phyloP scores from a whole-genome alignment of 352 stramenopile genomes.

The Globisporangium viniferum region DNA sequence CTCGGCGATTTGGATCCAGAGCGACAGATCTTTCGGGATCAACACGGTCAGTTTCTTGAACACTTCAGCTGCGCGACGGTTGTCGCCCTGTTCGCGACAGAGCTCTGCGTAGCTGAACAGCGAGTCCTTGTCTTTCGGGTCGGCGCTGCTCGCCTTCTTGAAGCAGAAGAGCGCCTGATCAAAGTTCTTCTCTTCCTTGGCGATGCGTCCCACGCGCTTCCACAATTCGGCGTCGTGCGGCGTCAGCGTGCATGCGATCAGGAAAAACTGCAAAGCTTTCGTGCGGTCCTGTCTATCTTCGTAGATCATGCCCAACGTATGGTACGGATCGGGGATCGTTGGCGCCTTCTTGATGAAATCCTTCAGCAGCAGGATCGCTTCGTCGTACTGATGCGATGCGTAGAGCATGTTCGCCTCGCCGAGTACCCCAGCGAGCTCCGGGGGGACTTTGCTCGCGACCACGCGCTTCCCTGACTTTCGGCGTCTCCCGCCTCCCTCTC shows the following conservation, averaged over 20 bases:
- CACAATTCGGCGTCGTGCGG: conserved; percentile 81
- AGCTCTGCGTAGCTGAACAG: conserved; percentile 81
- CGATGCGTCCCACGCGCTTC: conserved; percentile 81
- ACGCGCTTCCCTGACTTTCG: conserved; percentile 48
- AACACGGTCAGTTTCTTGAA: conserved; percentile 78
- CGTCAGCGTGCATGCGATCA: conserved; percentile 82
- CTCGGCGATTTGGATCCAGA: conserved; percentile 87
- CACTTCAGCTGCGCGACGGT: conserved; percentile 71
- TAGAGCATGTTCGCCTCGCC: conserved; percentile 86
- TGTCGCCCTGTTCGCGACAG: conserved; percentile 75
- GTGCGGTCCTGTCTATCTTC: conserved; percentile 76
- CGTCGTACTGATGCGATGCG: conserved; percentile 82
- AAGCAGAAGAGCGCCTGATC: conserved; percentile 85
- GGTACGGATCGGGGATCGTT: conserved; percentile 84
- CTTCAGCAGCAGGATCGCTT: conserved; percentile 77
- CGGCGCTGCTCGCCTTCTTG: conserved; percentile 77
- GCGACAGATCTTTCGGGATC: conserved; percentile 67
- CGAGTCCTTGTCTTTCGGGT: conserved; percentile 78
- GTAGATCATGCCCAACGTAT: conserved; percentile 87
- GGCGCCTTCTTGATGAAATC: conserved; percentile 89
- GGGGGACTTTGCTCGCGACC: conserved; percentile 70
- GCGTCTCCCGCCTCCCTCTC: conserved; percentile 29
- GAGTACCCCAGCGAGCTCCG: conserved; percentile 73
- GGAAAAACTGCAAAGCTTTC: conserved; percentile 84
- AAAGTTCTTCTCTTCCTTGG: conserved; percentile 85